Evolutionary conservation across 2,329 filamentous ascomycete species (phyloP).

Genomic region (Metarhizium brunneum): DNA sequence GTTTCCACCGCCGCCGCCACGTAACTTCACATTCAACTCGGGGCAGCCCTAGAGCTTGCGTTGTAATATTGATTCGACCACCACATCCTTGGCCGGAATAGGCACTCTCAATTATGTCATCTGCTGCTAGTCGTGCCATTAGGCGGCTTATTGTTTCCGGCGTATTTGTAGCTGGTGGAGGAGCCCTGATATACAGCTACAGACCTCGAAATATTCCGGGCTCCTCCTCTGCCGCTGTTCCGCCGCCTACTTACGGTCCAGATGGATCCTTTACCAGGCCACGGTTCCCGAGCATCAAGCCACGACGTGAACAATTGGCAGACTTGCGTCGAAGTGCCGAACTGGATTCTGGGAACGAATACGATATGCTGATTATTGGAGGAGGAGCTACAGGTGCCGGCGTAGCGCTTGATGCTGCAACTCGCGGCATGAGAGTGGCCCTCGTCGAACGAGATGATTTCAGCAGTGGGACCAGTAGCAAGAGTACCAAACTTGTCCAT

Average conservation of each 20-base stretch:
- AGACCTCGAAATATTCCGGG: conserved; percentile 66
- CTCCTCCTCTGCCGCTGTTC: conserved; percentile 56
- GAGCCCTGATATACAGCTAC: conserved; percentile 39
- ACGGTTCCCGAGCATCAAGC: conserved; percentile 50
- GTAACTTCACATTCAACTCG: background rate
- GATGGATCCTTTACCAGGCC: conserved; percentile 60
- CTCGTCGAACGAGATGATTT: conserved; percentile 67
- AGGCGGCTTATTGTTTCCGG: conserved; percentile 33
- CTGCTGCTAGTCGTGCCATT: conserved; percentile 15
- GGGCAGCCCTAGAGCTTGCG: no score
- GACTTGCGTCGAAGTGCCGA: conserved; percentile 37
- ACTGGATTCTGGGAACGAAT: conserved; percentile 32
- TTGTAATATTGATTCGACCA: no score
- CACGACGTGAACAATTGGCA: conserved; percentile 54
- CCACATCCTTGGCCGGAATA: no score
- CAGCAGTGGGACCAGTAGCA: conserved; percentile 62
- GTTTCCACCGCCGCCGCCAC: background rate
- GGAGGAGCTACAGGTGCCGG: conserved; percentile 43
- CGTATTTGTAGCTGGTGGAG: conserved; percentile 30
- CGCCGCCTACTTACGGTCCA: conserved; percentile 59
- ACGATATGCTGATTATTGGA: conserved; percentile 63
- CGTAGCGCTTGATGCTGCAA: conserved; percentile 63
- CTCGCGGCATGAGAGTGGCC: conserved; percentile 62
- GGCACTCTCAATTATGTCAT: background rate
- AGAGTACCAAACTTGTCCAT: conserved; percentile 71